Percentiles rank a stretch among this genome's conserved stretches.
Conservation (phyloP, 129 eudicot genomes). For the Centrapalus pauciflorus region DNA sequence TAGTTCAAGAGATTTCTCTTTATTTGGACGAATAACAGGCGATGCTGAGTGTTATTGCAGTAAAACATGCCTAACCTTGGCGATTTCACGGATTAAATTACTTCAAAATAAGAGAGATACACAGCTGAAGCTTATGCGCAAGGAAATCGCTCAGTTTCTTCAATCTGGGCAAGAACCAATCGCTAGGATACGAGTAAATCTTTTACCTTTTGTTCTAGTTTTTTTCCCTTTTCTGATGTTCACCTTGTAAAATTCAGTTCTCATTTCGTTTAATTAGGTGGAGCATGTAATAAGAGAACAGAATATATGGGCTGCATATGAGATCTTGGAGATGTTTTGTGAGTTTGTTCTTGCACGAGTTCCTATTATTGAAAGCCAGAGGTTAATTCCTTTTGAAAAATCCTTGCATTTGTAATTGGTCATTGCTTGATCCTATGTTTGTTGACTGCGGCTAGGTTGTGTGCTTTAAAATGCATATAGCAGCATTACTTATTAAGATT, state of each 20-base stretch:
- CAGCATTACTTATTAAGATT: not conserved
- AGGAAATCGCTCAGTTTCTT: slow-evolving; percentile 90
- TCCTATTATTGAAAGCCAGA: slow-evolving; percentile 92
- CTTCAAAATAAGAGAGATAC: slow-evolving; percentile 87
- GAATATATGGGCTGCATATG: slow-evolving; percentile 90
- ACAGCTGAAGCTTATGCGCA: slow-evolving; percentile 82
- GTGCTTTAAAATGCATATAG: not conserved
- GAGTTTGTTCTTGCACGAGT: slow-evolving; percentile 94
- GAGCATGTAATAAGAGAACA: slow-evolving; percentile 95
- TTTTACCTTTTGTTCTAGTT: slow-evolving; percentile 4
- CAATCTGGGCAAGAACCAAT: slow-evolving; percentile 92
- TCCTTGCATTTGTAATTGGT: not conserved
- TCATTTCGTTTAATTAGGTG: slow-evolving; percentile 42
- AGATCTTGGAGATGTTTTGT: slow-evolving; percentile 87
- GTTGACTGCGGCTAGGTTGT: not conserved
- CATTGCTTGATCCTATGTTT: not conserved
- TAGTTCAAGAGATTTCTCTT: not conserved
- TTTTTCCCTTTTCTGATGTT: not conserved
- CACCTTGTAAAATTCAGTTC: not conserved
- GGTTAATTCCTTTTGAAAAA: slow-evolving; percentile 32
- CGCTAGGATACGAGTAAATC: slow-evolving; percentile 74
- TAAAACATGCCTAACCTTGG: slow-evolving; percentile 84
- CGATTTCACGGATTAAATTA: slow-evolving; percentile 82
- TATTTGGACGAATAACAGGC: not conserved
- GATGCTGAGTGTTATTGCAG: slow-evolving; percentile 45